phyloP scores from a whole-genome alignment of 1,284 basidiomycete species.

The Nidula niveotomentosa region DNA sequence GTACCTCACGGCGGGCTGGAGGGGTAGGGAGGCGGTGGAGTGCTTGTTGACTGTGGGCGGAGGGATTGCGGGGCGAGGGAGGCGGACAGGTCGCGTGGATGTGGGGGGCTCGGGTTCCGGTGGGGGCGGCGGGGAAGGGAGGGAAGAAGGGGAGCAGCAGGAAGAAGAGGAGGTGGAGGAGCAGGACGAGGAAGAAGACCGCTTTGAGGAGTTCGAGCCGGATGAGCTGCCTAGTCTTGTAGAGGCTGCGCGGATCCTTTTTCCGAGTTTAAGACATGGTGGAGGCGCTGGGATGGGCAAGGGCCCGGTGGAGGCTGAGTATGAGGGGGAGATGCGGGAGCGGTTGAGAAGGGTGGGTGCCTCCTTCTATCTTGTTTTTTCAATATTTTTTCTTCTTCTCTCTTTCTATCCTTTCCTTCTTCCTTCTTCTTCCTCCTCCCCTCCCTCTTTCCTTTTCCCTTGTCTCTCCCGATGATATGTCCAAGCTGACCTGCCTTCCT shows the following conservation, averaged over 20 bases:
- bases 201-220: constrained; percentile 66
- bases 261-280: constrained; percentile 47
- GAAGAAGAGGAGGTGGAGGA: constrained; percentile 9
- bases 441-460: too few species aligned
- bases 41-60: constrained; percentile 74
- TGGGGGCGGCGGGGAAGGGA: constrained; percentile 7
- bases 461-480: too few species aligned
- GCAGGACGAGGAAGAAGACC: constrained; percentile 19
- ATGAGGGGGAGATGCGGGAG: constrained; percentile 61
- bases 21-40: constrained; percentile 66
- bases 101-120: constrained; percentile 15
- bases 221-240: constrained; percentile 70
- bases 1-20: constrained; percentile 79
- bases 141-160: constrained; percentile 5
- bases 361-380: background rate
- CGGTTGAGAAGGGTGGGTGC: constrained; percentile 60
- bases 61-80: constrained; percentile 32
- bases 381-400: too few species aligned
- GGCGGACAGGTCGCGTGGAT: constrained; percentile 12
- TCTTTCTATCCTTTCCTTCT: too few species aligned
- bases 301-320: constrained; percentile 60
- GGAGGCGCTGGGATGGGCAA: constrained; percentile 14
- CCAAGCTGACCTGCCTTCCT: too few species aligned
- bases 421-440: too few species aligned
- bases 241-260: constrained; percentile 67